Percentiles rank a stretch among this genome's conserved stretches.
Evolutionary conservation across 495 filamentous ascomycete species (phyloP).

Genomic region (Penicillium verhagenii): DNA sequence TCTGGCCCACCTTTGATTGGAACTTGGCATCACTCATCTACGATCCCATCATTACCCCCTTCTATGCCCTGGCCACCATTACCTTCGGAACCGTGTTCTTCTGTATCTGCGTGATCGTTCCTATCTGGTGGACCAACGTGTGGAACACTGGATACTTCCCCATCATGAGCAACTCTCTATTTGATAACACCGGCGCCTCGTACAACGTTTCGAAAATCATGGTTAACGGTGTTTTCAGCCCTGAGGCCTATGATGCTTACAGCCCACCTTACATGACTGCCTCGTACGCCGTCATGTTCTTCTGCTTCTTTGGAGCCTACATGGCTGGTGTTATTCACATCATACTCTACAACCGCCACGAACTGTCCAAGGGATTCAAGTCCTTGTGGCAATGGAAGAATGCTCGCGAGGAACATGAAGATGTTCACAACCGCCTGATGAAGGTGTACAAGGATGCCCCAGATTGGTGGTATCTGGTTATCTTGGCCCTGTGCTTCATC

Average conservation of each 20-base stretch:
- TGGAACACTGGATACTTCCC: constrained; percentile 48
- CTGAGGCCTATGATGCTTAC: constrained; percentile 68
- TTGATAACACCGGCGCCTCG: constrained; percentile 45
- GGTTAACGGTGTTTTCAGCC: constrained; percentile 61
- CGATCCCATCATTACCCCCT: constrained; percentile 60
- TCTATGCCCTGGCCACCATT: constrained; percentile 52
- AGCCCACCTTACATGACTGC: constrained; percentile 76
- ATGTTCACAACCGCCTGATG: constrained; percentile 59
- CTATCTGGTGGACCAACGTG: constrained; percentile 43
- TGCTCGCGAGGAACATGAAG: constrained; percentile 51
- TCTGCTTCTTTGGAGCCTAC: constrained; percentile 29
- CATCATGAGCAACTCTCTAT: constrained; percentile 42
- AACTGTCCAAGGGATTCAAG: constrained; percentile 39
- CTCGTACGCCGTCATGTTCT: constrained; percentile 71
- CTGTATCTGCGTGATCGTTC: constrained; percentile 41
- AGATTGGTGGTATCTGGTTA: constrained; percentile 70
- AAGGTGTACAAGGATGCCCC: constrained; percentile 58
- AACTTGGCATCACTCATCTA: constrained; percentile 52
- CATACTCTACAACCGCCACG: constrained; percentile 42
- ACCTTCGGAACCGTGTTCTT: constrained; percentile 43
- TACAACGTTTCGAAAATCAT: constrained; percentile 50
- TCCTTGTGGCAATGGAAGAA: constrained; percentile 37
- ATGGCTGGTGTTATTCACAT: constrained; percentile 45
- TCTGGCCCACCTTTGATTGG: constrained; percentile 60
- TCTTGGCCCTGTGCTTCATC: constrained; percentile 70